phyloP scores from a whole-genome alignment of 495 filamentous ascomycete species.

The Mytilinidion resinicola region DNA sequence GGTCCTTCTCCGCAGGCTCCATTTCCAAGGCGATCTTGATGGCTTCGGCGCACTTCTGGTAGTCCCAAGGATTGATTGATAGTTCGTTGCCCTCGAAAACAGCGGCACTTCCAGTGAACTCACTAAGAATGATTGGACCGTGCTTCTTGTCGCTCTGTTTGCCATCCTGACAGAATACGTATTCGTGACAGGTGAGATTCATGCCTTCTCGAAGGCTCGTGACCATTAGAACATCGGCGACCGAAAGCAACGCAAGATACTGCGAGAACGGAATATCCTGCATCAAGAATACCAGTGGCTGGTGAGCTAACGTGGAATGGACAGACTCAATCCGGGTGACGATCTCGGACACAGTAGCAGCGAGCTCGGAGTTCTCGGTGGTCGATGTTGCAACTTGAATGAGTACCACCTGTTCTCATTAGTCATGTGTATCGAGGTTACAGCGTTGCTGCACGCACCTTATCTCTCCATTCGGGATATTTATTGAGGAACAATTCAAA shows the following conservation, averaged over 20 bases:
- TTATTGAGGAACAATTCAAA: conserved; percentile 92
- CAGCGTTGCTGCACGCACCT: conserved; percentile 39
- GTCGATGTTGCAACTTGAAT: conserved; percentile 90
- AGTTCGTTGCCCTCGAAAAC: conserved; percentile 73
- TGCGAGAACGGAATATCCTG: conserved; percentile 88
- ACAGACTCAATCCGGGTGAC: conserved; percentile 85
- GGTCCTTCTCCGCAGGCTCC: conserved; percentile 59
- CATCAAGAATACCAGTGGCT: conserved; percentile 88
- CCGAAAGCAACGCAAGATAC: conserved; percentile 79
- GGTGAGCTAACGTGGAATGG: conserved; percentile 80
- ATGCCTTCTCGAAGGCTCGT: conserved; percentile 90
- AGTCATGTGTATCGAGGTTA: background rate
- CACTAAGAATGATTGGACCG: conserved; percentile 81
- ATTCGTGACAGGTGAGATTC: conserved; percentile 91
- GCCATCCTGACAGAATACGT: conserved; percentile 89
- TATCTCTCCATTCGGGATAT: conserved; percentile 79
- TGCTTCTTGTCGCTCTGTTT: conserved; percentile 64
- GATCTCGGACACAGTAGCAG: conserved; percentile 83
- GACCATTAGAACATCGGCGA: conserved; percentile 87
- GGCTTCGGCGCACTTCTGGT: conserved; percentile 73
- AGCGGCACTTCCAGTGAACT: conserved; percentile 86
- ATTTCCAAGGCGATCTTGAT: conserved; percentile 77
- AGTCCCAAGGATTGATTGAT: conserved; percentile 90
- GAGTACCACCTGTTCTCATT: conserved; percentile 56
- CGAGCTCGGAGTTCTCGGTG: conserved; percentile 76